Percentiles rank a stretch among this genome's conserved stretches.
Conservation (phyloP, 352 stramenopile genomes). For the Globisporangium perplexum region DNA sequence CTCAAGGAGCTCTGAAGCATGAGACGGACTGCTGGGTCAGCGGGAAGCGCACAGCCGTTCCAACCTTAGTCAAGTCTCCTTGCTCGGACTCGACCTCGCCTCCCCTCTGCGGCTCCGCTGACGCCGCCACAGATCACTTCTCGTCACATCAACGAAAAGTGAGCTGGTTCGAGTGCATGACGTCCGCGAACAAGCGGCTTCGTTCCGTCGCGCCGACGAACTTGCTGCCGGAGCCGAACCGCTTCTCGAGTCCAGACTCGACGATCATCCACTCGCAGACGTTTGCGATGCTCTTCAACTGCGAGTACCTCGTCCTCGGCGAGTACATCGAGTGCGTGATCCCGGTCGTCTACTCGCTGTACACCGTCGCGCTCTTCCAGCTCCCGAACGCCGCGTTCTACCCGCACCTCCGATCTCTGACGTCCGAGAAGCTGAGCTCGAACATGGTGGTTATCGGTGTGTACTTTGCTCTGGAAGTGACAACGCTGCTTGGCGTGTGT, state of each 20-base stretch:
- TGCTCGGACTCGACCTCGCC: not conserved
- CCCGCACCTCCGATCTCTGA: not conserved
- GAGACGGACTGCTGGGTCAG: not conserved
- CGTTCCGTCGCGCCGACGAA: too few species aligned
- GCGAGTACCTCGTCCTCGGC: constrained; percentile 18
- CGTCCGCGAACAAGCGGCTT: too few species aligned
- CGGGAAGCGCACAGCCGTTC: too few species aligned
- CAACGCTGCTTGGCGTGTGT: not conserved
- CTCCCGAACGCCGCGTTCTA: constrained; percentile 15
- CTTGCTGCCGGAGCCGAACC: too few species aligned
- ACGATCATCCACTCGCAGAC: not conserved
- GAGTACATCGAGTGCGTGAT: constrained; percentile 21
- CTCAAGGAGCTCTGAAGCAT: too few species aligned
- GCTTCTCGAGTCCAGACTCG: not conserved
- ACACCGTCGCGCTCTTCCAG: constrained; percentile 6
- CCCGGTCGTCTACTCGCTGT: constrained; percentile 9
- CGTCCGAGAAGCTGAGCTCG: not conserved
- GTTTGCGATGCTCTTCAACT: constrained; percentile 14
- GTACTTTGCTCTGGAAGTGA: too few species aligned
- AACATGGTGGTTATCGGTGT: not conserved
- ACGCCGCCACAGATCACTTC: too few species aligned
- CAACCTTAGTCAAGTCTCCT: too few species aligned
- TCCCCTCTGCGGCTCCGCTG: too few species aligned
- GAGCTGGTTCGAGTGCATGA: not conserved
- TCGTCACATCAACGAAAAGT: too few species aligned